Base-by-base conservation (phyloP, 2,329 filamentous ascomycete genomes). In the Fusarium tupiense region DNA sequence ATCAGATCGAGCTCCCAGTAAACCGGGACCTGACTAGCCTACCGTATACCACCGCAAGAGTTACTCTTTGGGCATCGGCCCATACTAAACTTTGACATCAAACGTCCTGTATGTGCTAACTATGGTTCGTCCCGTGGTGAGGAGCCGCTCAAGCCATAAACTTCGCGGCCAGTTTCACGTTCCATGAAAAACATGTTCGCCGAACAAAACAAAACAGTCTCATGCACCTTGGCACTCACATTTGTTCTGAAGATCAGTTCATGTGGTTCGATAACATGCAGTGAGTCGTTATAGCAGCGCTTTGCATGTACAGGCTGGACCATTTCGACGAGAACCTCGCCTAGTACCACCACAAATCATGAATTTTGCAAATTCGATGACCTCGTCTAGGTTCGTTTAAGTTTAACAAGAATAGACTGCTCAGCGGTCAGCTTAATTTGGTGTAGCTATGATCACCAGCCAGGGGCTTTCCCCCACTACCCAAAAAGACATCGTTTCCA, bases 401-500 rank as follows among this genome's bases (percentile, higher is more conserved):
- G 43, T 40, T 46, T 67, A 56, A 53, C 53, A 68, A 43, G 61
- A 40, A 53, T 41, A 67, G 47, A 41, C 12, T 44, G 17, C 22
- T 31, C 37, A 52, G 53, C 38, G 38, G 43, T 67, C 50, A 67
- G n/a, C 38, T 67, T 44, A 58, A 64, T 33, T 22, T 37, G 19
- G 37, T 38, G 29, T 40, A 61, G 63, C 63, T 61, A 61, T 61
- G 65, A 68, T 67, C 63, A 68, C 40, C 63, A 16, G 8, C 64
- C 49, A 68, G 65, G 63, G 65, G 53, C 22, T 16, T 22, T 16
- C 46, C 38, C 46, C 53, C 53, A 67, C 63, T 61, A 38, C 9
- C 12, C 46, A 43, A 29, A 38, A 67, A 54, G 50, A 53, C 29
- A 19, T 41, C 38, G 63, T 67, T 67, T 52, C 29, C 11, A 47